These are phyloP conservation scores for Salicornia ramosissima DNA, from an alignment of 148 eudicot species.

Conservation along the genomic window DNA sequence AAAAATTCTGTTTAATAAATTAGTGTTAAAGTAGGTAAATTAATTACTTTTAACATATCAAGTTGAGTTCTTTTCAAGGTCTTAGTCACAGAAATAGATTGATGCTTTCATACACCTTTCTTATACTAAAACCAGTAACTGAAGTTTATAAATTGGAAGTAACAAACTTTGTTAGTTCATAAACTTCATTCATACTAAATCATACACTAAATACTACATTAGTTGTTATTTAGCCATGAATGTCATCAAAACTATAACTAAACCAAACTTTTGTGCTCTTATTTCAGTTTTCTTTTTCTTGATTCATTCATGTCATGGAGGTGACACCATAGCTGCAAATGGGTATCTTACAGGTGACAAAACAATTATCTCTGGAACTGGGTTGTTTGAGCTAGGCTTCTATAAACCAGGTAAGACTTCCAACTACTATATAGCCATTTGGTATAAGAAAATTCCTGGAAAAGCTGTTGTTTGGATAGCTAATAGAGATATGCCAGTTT, in stretches of 20 bases:
- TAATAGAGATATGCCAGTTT: conserved; percentile 35
- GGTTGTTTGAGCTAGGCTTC: conserved; percentile 41
- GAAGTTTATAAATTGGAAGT: background rate
- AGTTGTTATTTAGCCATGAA: background rate
- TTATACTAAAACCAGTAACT: background rate
- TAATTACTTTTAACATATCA: background rate
- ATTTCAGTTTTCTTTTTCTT: background rate
- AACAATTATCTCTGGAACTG: conserved; percentile 33
- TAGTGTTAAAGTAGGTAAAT: background rate
- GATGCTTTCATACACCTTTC: no score
- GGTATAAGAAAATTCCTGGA: conserved; percentile 34
- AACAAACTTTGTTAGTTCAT: background rate
- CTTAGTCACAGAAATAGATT: no score
- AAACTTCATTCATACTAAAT: background rate
- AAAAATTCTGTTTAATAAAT: background rate
- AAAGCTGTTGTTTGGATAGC: conserved; percentile 41
- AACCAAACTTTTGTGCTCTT: background rate
- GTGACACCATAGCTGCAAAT: conserved; percentile 7
- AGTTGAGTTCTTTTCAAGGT: background rate
- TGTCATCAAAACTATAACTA: background rate
- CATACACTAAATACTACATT: background rate
- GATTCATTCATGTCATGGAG: background rate
- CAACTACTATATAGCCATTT: conserved; percentile 33
- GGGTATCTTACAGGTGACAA: conserved; percentile 32
- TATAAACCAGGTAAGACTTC: conserved; percentile 35